Percentiles rank a stretch among this genome's conserved stretches.
These are phyloP conservation scores for Solanum rostratum DNA, from an alignment of 257 asterid genomes.

Conservation along the genomic window DNA sequence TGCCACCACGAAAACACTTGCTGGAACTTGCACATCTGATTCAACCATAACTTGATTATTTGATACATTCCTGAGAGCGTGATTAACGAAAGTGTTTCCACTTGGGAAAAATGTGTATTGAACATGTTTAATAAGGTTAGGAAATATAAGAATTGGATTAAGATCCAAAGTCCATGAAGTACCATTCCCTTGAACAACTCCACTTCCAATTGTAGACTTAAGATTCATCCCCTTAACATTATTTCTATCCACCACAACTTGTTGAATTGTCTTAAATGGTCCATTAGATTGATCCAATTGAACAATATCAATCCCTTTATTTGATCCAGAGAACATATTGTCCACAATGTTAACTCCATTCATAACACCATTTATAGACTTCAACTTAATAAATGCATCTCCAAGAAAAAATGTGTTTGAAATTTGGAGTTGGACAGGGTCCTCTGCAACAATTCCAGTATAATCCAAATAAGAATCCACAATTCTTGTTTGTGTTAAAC, in stretches of 20 bases:
- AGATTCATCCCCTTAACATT: slow-evolving; percentile 57
- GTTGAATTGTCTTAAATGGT: slow-evolving; percentile 39
- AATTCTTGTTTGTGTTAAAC: slow-evolving; percentile 64
- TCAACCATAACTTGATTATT: slow-evolving; percentile 48
- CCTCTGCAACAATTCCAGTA: slow-evolving; percentile 86
- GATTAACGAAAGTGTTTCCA: slow-evolving; percentile 34
- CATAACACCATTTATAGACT: slow-evolving; percentile 49
- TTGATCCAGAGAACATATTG: slow-evolving; percentile 69
- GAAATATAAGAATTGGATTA: slow-evolving; percentile 51
- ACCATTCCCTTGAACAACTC: slow-evolving; percentile 31
- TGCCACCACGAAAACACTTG: slow-evolving; percentile 45
- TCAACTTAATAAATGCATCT: slow-evolving; percentile 45
- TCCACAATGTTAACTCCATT: slow-evolving; percentile 62
- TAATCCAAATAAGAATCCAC: slow-evolving; percentile 64
- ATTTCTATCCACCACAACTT: slow-evolving; percentile 53
- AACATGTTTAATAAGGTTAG: slow-evolving; percentile 36
- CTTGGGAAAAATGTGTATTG: slow-evolving; percentile 47
- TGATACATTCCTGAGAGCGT: slow-evolving; percentile 43
- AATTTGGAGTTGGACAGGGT: slow-evolving; percentile 76
- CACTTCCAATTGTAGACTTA: slow-evolving; percentile 54
- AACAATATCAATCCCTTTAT: slow-evolving; percentile 44
- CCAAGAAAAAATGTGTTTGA: slow-evolving; percentile 71
- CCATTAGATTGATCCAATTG: slow-evolving; percentile 38
- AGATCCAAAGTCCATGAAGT: slow-evolving; percentile 64
- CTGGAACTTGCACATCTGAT: slow-evolving; percentile 33